Evolutionary conservation across 2,329 filamentous ascomycete species (phyloP).

Genomic region (Monilinia polystroma): DNA sequence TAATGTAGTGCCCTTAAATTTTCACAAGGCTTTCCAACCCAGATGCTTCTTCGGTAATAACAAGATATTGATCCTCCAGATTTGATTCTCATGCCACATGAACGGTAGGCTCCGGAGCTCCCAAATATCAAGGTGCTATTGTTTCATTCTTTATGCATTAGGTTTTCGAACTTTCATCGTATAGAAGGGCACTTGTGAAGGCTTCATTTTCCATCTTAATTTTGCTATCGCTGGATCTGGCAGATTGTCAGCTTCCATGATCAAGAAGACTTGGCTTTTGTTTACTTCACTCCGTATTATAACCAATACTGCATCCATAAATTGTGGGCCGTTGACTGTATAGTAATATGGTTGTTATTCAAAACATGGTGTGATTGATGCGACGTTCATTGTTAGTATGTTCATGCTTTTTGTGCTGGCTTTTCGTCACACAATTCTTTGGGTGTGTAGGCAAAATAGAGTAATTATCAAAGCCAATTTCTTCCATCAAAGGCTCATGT

Average conservation of each 20-base stretch:
- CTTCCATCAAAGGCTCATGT: neutral
- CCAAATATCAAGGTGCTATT: conserved; percentile 27
- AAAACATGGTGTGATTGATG: neutral
- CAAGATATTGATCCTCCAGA: conserved; percentile 29
- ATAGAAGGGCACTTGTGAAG: conserved; percentile 31
- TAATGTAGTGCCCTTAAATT: conserved; percentile 25
- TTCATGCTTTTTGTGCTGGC: neutral
- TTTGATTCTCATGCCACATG: conserved; percentile 31
- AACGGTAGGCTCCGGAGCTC: conserved; percentile 27
- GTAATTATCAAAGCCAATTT: too few relatives aligned
- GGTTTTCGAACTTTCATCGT: conserved; percentile 26
- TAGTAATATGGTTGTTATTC: neutral
- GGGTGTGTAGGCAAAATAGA: neutral
- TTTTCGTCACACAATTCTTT: neutral
- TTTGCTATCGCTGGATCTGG: conserved; percentile 18
- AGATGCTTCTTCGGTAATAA: conserved; percentile 26
- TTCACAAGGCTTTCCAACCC: conserved; percentile 23
- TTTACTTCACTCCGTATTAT: neutral
- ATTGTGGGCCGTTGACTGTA: neutral
- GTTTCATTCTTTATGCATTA: conserved; percentile 28
- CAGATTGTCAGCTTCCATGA: neutral
- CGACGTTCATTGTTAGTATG: neutral
- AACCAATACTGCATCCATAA: neutral
- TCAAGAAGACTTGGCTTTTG: neutral
- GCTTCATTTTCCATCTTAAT: conserved; percentile 26